Evolutionary conservation across 345 rosid genomes (phyloP).

Genomic region (Reutealis trisperma): DNA sequence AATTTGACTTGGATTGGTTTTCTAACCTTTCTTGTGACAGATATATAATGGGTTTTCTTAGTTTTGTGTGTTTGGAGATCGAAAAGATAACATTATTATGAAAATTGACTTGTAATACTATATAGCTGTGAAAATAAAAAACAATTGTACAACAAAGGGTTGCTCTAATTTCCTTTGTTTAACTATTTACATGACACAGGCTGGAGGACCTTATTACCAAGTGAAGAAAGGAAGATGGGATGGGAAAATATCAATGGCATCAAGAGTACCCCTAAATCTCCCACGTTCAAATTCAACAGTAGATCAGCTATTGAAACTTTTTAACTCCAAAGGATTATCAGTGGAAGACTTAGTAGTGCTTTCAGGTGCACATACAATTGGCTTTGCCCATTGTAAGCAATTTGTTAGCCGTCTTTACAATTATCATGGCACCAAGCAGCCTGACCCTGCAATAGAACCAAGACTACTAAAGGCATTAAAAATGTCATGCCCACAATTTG

Average conservation of each 20-base stretch:
- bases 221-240: slow-evolving; percentile 89
- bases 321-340: slow-evolving; percentile 68
- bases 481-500: slow-evolving; percentile 64
- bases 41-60: too few relatives aligned
- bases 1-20: background rate
- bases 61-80: too few relatives aligned
- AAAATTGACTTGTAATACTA: too few relatives aligned
- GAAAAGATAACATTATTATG: too few relatives aligned
- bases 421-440: slow-evolving; percentile 51
- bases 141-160: too few relatives aligned
- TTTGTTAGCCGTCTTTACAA: slow-evolving; percentile 63
- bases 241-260: slow-evolving; percentile 64
- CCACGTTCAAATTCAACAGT: slow-evolving; percentile 69
- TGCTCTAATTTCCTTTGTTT: too few relatives aligned
- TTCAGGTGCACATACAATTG: slow-evolving; percentile 84
- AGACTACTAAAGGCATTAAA: slow-evolving; percentile 65
- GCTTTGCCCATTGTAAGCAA: slow-evolving; percentile 72
- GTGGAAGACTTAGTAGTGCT: slow-evolving; percentile 67
- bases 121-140: too few relatives aligned
- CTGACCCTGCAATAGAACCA: slow-evolving; percentile 63
- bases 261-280: slow-evolving; percentile 50
- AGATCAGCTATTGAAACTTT: slow-evolving; percentile 64
- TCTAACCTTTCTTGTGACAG: too few relatives aligned
- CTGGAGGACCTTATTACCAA: slow-evolving; percentile 81
- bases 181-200: slow-evolving; percentile 28